Evolutionary conservation across 2,329 filamentous ascomycete species (phyloP).

Genomic region (Raffaelea arxii): DNA sequence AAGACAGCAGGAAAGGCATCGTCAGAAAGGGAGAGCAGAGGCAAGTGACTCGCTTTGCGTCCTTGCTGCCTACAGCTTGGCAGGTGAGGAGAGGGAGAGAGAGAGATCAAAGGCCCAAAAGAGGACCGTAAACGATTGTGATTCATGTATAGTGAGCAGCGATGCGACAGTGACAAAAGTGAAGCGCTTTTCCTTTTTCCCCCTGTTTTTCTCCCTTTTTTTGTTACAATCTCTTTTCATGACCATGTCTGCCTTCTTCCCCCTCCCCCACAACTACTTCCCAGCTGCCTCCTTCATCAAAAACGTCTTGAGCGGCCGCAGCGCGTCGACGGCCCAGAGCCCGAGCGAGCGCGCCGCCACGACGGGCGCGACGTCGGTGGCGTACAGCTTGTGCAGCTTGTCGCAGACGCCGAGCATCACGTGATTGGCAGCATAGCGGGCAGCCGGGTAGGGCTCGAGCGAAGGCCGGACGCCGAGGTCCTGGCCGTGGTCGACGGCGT

Average conservation of each 20-base stretch:
- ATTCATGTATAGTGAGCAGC: too few relatives aligned
- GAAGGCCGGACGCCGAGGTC: constrained; percentile 74
- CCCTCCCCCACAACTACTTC: constrained; percentile 28
- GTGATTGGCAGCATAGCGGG: constrained; percentile 76
- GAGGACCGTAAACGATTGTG: too few relatives aligned
- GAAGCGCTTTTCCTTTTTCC: background rate
- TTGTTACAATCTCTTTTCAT: background rate
- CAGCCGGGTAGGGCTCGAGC: constrained; percentile 70
- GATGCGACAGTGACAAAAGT: too few relatives aligned
- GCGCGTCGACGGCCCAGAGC: constrained; percentile 61
- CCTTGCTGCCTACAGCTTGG: too few relatives aligned
- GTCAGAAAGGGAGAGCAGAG: too few relatives aligned
- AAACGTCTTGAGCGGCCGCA: constrained; percentile 70
- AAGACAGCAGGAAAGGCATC: too few relatives aligned
- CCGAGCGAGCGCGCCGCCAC: constrained; percentile 73
- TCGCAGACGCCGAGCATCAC: constrained; percentile 72
- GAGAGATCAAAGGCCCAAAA: too few relatives aligned
- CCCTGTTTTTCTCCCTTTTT: background rate
- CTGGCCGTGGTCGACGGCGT: constrained; percentile 71
- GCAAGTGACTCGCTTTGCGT: too few relatives aligned
- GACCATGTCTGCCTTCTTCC: too few relatives aligned
- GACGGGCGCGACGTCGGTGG: constrained; percentile 67
- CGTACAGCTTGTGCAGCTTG: constrained; percentile 87
- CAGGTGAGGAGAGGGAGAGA: too few relatives aligned
- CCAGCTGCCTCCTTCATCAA: constrained; percentile 69